Percentiles rank a stretch among this genome's conserved stretches.
These are phyloP conservation scores for Pythium biforme DNA, from an alignment of 352 stramenopile species.

Conservation along the genomic window DNA sequence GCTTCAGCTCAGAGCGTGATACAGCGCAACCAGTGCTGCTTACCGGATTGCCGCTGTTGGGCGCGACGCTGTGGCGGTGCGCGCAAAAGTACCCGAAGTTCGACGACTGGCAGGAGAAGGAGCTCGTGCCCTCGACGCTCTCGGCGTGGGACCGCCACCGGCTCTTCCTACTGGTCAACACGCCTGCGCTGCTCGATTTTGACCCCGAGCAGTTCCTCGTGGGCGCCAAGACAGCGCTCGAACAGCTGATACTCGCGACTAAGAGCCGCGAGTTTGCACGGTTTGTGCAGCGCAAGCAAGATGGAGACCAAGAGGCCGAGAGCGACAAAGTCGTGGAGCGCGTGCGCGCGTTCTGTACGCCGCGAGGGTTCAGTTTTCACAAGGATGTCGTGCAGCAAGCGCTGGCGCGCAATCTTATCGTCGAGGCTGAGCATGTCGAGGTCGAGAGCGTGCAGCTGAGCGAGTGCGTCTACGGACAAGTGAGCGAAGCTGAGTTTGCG, in stretches of 20 bases:
- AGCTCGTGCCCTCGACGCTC: constrained; percentile 16
- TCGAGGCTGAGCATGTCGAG: constrained; percentile 25
- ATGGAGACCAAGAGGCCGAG: not conserved
- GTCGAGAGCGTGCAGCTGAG: constrained; percentile 22
- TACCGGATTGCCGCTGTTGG: constrained; percentile 19
- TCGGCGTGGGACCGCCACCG: constrained; percentile 22
- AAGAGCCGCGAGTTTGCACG: constrained; percentile 27
- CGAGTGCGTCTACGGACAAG: constrained; percentile 25
- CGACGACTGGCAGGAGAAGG: constrained; percentile 17
- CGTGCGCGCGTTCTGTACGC: constrained; percentile 15
- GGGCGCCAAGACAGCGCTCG: constrained; percentile 15
- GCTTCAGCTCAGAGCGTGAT: not conserved
- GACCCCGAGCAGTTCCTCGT: constrained; percentile 22
- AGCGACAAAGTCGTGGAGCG: constrained; percentile 1
- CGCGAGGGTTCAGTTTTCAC: constrained; percentile 16
- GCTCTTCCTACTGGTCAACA: constrained; percentile 22
- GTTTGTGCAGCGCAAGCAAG: constrained; percentile 1
- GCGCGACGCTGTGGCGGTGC: constrained; percentile 21
- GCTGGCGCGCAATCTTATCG: constrained; percentile 10
- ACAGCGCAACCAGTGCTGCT: constrained; percentile 4
- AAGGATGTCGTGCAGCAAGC: constrained; percentile 8
- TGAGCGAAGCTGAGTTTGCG: constrained; percentile 17
- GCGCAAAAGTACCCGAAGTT: constrained; percentile 10
- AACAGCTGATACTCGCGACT: constrained; percentile 15
- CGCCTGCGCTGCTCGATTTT: constrained; percentile 19